Percentiles rank a stretch among this genome's conserved stretches.
phyloP scores from a whole-genome alignment of 1,284 basidiomycete species.

The Anthracocystis walkeri region DNA sequence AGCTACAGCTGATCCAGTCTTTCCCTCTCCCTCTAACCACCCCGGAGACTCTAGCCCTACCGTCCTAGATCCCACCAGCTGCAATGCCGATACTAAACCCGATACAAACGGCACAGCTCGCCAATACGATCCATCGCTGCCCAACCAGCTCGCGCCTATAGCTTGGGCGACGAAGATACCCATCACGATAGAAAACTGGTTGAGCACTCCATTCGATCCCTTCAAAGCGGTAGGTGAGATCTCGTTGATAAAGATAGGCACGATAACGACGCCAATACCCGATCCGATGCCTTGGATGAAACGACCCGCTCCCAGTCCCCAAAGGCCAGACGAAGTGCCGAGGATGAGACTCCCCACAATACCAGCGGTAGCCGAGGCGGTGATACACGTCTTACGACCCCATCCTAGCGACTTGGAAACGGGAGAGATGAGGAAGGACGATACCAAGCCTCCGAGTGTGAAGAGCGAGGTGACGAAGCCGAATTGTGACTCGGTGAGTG shows the following conservation, averaged over 20 bases:
- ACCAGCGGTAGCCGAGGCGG: conserved; percentile 28
- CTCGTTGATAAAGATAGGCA: conserved; percentile 85
- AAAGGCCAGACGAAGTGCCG: conserved; percentile 11
- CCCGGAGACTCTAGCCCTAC: conserved; percentile 57
- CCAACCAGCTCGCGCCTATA: conserved; percentile 68
- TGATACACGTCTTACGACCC: conserved; percentile 39
- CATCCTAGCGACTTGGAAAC: conserved; percentile 32
- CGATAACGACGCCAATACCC: conserved; percentile 86
- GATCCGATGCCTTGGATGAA: conserved; percentile 82
- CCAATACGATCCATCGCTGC: conserved; percentile 60
- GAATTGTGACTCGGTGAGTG: conserved; percentile 72
- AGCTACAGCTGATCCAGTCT: not conserved
- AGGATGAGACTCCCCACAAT: conserved; percentile 35
- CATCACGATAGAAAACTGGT: conserved; percentile 72
- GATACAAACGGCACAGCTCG: conserved; percentile 68
- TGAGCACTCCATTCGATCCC: conserved; percentile 83
- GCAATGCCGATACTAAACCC: conserved; percentile 61
- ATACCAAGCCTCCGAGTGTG: conserved; percentile 86
- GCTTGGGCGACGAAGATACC: conserved; percentile 70
- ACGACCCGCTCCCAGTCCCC: conserved; percentile 37
- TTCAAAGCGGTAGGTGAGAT: conserved; percentile 80
- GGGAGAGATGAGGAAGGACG: conserved; percentile 68
- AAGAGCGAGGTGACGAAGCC: conserved; percentile 84
- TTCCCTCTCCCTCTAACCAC: conserved; percentile 56
- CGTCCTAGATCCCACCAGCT: conserved; percentile 65